Evolutionary conservation across 2,329 filamentous ascomycete genomes (phyloP).

Genomic region (Cladosporium velox): DNA sequence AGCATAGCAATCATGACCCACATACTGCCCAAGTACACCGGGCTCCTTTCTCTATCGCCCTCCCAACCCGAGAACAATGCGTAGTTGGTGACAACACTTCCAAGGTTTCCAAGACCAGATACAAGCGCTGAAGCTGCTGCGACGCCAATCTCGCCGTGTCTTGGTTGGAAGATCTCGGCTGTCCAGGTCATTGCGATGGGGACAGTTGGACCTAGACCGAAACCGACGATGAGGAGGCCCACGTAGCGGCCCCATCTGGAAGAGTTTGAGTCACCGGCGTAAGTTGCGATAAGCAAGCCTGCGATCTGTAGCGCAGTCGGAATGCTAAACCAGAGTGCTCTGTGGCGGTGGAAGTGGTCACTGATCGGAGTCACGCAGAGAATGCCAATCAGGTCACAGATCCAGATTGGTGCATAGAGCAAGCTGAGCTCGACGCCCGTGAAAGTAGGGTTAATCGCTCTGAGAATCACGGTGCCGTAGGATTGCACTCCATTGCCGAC

Average conservation of each 20-base stretch:
- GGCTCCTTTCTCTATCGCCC: conserved; percentile 62
- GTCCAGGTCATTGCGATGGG: conserved; percentile 95
- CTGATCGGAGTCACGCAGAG: conserved; percentile 81
- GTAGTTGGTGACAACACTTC: conserved; percentile 84
- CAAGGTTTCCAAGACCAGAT: conserved; percentile 82
- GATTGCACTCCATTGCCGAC: conserved; percentile 88
- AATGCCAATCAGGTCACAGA: conserved; percentile 79
- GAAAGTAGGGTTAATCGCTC: conserved; percentile 71
- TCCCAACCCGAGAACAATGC: conserved; percentile 87
- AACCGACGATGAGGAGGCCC: conserved; percentile 85
- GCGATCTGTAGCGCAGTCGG: conserved; percentile 78
- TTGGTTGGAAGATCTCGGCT: conserved; percentile 83
- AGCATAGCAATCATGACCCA: conserved; percentile 86
- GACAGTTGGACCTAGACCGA: conserved; percentile 85
- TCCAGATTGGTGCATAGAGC: conserved; percentile 89
- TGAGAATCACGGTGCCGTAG: conserved; percentile 85
- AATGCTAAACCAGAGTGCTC: conserved; percentile 77
- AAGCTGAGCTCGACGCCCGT: conserved; percentile 75
- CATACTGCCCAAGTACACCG: conserved; percentile 60
- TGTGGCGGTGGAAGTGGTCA: conserved; percentile 79
- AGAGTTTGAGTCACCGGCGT: conserved; percentile 61
- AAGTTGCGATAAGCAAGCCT: conserved; percentile 78
- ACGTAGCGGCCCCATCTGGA: conserved; percentile 79
- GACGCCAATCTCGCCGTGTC: conserved; percentile 88
- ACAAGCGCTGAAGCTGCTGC: conserved; percentile 83